Percentiles rank a stretch among this genome's conserved stretches.
Evolutionary conservation across 2,329 filamentous ascomycete species (phyloP).

Genomic region (Colletotrichum melonis): DNA sequence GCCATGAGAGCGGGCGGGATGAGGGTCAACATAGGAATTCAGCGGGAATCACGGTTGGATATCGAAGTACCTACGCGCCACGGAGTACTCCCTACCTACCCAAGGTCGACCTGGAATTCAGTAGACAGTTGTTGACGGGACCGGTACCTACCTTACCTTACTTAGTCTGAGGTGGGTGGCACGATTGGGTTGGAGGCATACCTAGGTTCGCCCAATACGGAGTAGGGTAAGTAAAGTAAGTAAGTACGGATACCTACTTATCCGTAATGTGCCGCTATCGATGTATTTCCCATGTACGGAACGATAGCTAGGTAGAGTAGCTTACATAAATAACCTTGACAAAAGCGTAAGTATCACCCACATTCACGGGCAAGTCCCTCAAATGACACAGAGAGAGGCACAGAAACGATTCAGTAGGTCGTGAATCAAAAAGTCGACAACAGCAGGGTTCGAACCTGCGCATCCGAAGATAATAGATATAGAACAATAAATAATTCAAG

Average conservation of each 20-base stretch:
- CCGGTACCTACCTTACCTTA: background rate
- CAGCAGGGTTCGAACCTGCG: slow-evolving; percentile 34
- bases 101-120: background rate
- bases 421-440: slow-evolving; percentile 3
- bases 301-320: too few species aligned
- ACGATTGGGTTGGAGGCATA: background rate
- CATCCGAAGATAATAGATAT: slow-evolving; percentile 26
- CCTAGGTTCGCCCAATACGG: background rate
- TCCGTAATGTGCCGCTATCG: too few species aligned
- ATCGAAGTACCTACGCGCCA: too few species aligned
- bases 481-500: background rate
- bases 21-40: background rate
- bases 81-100: too few species aligned
- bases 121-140: background rate
- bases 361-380: too few species aligned
- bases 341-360: too few species aligned
- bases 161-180: background rate
- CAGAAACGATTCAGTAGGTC: background rate
- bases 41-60: background rate
- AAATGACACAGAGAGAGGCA: too few species aligned
- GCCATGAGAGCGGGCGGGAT: background rate
- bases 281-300: too few species aligned
- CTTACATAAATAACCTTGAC: too few species aligned
- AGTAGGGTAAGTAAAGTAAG: too few species aligned
- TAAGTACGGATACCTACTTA: too few species aligned